phyloP scores from a whole-genome alignment of 2,329 filamentous ascomycete genomes.

The Colletotrichum orchidophilum region DNA sequence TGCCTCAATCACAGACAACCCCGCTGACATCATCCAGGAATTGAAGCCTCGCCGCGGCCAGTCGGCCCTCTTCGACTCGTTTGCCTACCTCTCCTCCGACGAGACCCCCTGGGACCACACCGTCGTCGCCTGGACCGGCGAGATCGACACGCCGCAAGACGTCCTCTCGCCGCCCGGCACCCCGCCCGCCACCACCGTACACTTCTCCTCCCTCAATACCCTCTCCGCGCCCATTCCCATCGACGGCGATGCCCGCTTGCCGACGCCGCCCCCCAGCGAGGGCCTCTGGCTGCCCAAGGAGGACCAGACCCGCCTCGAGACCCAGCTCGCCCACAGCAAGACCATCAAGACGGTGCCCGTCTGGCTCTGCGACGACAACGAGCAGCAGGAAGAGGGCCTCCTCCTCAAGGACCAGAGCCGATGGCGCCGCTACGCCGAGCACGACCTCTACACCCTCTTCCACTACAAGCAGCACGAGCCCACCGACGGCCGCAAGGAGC shows the following conservation, averaged over 20 bases:
- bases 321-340: slow-evolving; percentile 75
- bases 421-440: slow-evolving; percentile 91
- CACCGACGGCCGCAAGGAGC: slow-evolving; percentile 82
- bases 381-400: slow-evolving; percentile 73
- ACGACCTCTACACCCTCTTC: slow-evolving; percentile 90
- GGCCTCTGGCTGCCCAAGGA: slow-evolving; percentile 75
- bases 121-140: slow-evolving; percentile 94
- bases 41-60: slow-evolving; percentile 83
- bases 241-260: slow-evolving; percentile 65
- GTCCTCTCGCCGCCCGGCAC: slow-evolving; percentile 56
- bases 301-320: slow-evolving; percentile 78
- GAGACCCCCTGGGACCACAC: slow-evolving; percentile 90
- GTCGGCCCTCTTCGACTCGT: slow-evolving; percentile 91
- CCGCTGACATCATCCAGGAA: slow-evolving; percentile 59
- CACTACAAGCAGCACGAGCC: slow-evolving; percentile 97
- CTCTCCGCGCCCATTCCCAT: slow-evolving; percentile 83
- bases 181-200: slow-evolving; percentile 59
- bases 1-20: neutral
- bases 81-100: slow-evolving; percentile 86
- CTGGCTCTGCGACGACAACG: slow-evolving; percentile 84
- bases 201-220: slow-evolving; percentile 70
- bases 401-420: slow-evolving; percentile 82
- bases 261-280: slow-evolving; percentile 69
- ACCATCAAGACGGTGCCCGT: slow-evolving; percentile 85
- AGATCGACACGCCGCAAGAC: slow-evolving; percentile 69